phyloP scores from a whole-genome alignment of 2,329 filamentous ascomycete genomes.

The Cryoendolithus antarcticus region DNA sequence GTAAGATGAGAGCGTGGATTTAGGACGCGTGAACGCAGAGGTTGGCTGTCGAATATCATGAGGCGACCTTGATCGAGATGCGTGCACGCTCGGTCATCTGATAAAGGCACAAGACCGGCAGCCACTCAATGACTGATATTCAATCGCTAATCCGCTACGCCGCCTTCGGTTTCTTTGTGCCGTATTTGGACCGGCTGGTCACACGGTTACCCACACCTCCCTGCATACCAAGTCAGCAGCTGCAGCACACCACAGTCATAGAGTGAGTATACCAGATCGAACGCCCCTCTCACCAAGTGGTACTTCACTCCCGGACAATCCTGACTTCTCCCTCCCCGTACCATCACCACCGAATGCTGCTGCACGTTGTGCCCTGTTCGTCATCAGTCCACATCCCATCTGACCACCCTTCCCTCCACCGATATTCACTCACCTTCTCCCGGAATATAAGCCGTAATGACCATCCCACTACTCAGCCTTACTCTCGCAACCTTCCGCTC shows the following conservation, averaged over 20 bases:
- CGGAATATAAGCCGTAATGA: constrained; percentile 88
- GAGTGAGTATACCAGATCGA: constrained; percentile 60
- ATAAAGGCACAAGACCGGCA: no score
- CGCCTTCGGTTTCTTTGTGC: constrained; percentile 96
- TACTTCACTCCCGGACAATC: constrained; percentile 99
- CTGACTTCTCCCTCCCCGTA: constrained; percentile 84
- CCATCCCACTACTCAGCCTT: constrained; percentile 70
- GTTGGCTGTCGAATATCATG: no score
- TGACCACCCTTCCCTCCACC: not conserved
- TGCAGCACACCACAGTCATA: constrained; percentile 1
- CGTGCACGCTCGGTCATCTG: no score
- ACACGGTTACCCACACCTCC: constrained; percentile 79
- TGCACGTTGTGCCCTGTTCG: constrained; percentile 78
- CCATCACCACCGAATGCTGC: constrained; percentile 93
- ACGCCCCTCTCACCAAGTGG: constrained; percentile 76
- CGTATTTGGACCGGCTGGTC: constrained; percentile 87
- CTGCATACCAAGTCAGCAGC: constrained; percentile 34
- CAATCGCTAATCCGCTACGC: constrained; percentile 28
- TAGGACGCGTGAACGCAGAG: no score
- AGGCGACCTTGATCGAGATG: no score
- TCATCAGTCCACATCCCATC: not conserved
- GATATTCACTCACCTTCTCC: constrained; percentile 54
- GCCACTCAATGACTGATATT: no score
- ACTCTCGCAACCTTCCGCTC: constrained; percentile 93
- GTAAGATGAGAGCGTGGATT: no score